Evolutionary conservation across 768 basidiomycete genomes (phyloP), one percentile per base, ranked within the genome.

Genomic region (Tylopilus sp.): DNA sequence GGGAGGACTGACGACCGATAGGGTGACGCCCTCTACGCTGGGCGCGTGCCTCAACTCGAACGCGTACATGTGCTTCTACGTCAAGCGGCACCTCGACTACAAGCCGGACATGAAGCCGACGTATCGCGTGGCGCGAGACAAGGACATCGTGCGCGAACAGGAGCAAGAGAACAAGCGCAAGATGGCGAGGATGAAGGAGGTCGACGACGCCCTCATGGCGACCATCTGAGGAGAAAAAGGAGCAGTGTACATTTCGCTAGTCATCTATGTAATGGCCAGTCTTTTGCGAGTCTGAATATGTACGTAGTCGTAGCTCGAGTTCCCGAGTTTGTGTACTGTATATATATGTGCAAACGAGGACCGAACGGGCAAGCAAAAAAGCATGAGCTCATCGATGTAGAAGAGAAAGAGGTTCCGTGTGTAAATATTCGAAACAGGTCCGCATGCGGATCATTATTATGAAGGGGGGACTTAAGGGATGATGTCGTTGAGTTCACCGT

Each of bases 1-100:
- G 24, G 14, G 11, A 24, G 2, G 29, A 50, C 34, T 33, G 48
- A 58, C 6, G 42, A 40, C 37, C 5, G 4, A 19, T 63, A 88
- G 87, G 70, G 91, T 95, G 11, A 84, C 84, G 1, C 79, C 78
- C 21, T 82, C 92, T 12, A 86, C 76, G 24, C 76, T 94, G 21
- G 76, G 79, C 9, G 78, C 79, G 1, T 88, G 87, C 50, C 76
- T 94, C 37, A 73, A 69, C 45, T 91, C 92, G 19, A 78, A 83
- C 45, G 87, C 91, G 6, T 96, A 96, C 69, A 95, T 96, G 93
- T 91, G 92, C 57, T 94, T 95, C 73, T 97, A 96, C 66, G 90
- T 92, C 55, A 95, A 95, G 69, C 83, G 89, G 12, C 83, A 90
- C 56, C 75, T 95, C 42, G 89, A 94, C 57, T 95, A 94, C 71